These are phyloP conservation scores for Leccinum solheimii DNA, from an alignment of 1,284 basidiomycete genomes.

Conservation along the genomic window DNA sequence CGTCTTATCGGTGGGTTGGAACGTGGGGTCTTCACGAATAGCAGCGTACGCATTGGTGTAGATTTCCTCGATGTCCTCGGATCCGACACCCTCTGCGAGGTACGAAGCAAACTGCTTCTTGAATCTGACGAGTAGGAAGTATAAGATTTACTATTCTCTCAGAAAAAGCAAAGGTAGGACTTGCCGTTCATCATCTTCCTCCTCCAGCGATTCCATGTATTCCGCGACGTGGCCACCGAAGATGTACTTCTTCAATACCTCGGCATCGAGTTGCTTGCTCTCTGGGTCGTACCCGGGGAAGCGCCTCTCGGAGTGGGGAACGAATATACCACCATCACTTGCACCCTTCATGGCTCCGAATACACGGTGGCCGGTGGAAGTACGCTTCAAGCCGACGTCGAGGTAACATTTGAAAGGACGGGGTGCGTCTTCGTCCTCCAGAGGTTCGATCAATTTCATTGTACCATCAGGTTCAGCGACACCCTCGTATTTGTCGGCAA, in stretches of 20 bases:
- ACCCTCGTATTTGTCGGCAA: conserved; percentile 99
- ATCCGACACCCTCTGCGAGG: conserved; percentile 93
- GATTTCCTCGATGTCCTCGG: conserved; percentile 97
- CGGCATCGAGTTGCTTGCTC: conserved; percentile 91
- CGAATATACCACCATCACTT: conserved; percentile 96
- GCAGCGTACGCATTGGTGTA: conserved; percentile 89
- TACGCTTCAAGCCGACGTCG: conserved; percentile 97
- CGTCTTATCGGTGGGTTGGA: conserved; percentile 90
- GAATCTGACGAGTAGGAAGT: conserved; percentile 58
- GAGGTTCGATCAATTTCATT: conserved; percentile 76
- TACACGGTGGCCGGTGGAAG: conserved; percentile 96
- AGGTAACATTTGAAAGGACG: conserved; percentile 99
- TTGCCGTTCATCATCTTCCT: conserved; percentile 97
- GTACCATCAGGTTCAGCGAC: conserved; percentile 91
- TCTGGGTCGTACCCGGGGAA: conserved; percentile 99
- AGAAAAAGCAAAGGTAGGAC: conserved; percentile 22
- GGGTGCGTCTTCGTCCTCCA: conserved; percentile 92
- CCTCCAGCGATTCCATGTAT: conserved; percentile 99
- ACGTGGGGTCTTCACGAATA: conserved; percentile 93
- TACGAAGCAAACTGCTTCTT: conserved; percentile 98
- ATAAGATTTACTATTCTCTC: conserved; percentile 8
- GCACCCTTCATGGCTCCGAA: conserved; percentile 99
- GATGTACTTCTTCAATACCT: conserved; percentile 97
- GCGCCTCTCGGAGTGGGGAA: conserved; percentile 97
- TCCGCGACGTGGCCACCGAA: conserved; percentile 97